Evolutionary conservation across 2,329 filamentous ascomycete genomes (phyloP).

Genomic region (Penicillium paneum): DNA sequence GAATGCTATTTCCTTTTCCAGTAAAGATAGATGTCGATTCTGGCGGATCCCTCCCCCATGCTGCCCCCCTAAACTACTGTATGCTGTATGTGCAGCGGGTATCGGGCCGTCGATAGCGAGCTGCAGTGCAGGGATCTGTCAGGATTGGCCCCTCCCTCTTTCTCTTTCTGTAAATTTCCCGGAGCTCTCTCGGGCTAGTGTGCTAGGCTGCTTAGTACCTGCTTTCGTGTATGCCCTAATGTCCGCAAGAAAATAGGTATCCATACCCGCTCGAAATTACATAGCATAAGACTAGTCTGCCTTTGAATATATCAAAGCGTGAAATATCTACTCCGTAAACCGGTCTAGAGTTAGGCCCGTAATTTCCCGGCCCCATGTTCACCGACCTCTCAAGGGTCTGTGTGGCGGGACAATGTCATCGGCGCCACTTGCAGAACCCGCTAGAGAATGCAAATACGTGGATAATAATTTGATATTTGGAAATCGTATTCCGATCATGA

Average conservation of each 20-base stretch:
- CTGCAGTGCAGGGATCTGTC: conserved; percentile 26
- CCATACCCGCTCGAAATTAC: background rate
- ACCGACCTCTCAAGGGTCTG: conserved; percentile 13
- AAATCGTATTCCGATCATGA: conserved; percentile 5
- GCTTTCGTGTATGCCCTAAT: background rate
- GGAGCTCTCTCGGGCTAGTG: background rate
- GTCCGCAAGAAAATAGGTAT: background rate
- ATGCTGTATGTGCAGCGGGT: conserved; percentile 26
- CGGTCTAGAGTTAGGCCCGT: conserved; percentile 8
- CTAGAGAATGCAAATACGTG: conserved; percentile 2
- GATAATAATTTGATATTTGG: background rate
- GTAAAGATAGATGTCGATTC: background rate
- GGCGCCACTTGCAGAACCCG: conserved; percentile 3
- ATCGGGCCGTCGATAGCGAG: conserved; percentile 29
- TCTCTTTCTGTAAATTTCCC: background rate
- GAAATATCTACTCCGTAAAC: too few species aligned
- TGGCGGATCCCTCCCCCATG: conserved; percentile 12
- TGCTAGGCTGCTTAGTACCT: conserved; percentile 1
- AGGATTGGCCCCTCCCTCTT: conserved; percentile 1
- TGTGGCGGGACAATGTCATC: background rate
- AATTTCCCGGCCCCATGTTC: conserved; percentile 16
- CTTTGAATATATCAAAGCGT: background rate
- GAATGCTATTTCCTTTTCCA: background rate
- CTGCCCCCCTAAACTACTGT: conserved; percentile 16
- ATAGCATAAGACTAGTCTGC: background rate